Evolutionary conservation across 1,284 basidiomycete genomes (phyloP).

Genomic region (Marasmius oreades): DNA sequence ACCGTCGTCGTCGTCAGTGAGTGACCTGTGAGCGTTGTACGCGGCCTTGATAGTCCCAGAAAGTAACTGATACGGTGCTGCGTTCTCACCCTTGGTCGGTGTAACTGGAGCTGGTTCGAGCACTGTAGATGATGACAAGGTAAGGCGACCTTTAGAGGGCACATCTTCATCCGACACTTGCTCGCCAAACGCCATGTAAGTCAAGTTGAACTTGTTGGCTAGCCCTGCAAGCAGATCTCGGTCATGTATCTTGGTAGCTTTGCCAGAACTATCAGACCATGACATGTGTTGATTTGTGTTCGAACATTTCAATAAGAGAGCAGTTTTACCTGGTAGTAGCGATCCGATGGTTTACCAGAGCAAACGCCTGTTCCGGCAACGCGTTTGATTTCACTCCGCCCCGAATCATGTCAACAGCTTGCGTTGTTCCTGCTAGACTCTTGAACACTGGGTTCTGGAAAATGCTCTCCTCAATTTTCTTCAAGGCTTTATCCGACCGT

Average conservation of each 20-base stretch:
- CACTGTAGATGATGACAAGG: constrained; percentile 27
- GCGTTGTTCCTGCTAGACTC: constrained; percentile 55
- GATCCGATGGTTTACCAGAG: constrained; percentile 23
- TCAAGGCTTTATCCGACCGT: constrained; percentile 36
- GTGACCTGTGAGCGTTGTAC: constrained; percentile 31
- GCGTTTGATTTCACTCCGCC: constrained; percentile 59
- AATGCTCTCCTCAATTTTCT: constrained; percentile 37
- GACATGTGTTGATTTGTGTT: neutral
- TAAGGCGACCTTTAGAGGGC: constrained; percentile 33
- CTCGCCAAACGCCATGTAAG: constrained; percentile 49
- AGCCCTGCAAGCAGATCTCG: constrained; percentile 37
- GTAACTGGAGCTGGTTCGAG: constrained; percentile 43
- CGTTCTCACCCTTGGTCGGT: constrained; percentile 32
- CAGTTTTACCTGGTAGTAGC: constrained; percentile 4
- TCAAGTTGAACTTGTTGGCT: constrained; percentile 47
- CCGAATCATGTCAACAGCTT: constrained; percentile 61
- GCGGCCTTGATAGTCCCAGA: constrained; percentile 46
- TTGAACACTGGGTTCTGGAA: constrained; percentile 32
- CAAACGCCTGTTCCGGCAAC: constrained; percentile 22
- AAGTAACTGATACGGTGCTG: constrained; percentile 38
- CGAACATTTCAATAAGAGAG: neutral
- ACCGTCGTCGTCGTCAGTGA: constrained; percentile 18
- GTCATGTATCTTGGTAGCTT: constrained; percentile 39
- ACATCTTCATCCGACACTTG: constrained; percentile 28
- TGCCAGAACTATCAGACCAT: constrained; percentile 36